These are phyloP conservation scores for Camellia sinensis DNA, from an alignment of 148 eudicot genomes.

Conservation along the genomic window DNA sequence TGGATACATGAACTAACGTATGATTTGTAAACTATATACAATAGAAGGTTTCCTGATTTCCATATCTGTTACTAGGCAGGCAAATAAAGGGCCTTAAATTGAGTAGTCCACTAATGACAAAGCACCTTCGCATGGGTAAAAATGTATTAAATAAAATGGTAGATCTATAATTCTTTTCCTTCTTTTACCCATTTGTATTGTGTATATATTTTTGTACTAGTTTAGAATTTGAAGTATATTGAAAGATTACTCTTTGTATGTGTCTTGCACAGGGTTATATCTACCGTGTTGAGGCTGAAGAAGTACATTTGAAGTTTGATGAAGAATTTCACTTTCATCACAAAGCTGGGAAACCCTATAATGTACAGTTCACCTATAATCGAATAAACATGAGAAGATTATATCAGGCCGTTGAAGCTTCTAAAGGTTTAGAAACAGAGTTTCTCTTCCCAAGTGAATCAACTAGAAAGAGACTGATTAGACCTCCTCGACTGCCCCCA, in stretches of 20 bases:
- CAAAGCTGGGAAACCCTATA: conserved; percentile 37
- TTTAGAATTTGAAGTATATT: not conserved
- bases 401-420: conserved; percentile 76
- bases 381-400: conserved; percentile 62
- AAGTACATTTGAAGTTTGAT: conserved; percentile 58
- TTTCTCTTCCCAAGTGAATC: conserved; percentile 58
- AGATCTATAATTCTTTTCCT: not conserved
- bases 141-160: not conserved
- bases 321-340: conserved; percentile 48
- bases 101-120: not conserved
- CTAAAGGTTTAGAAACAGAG: conserved; percentile 39
- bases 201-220: not conserved
- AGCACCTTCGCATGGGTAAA: not conserved
- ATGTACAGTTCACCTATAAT: conserved; percentile 70
- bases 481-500: conserved; percentile 35
- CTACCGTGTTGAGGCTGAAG: conserved; percentile 93
- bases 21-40: not conserved
- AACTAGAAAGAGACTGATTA: conserved; percentile 36
- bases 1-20: not conserved
- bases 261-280: conserved; percentile 63
- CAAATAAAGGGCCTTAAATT: not conserved
- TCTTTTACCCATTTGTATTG: not conserved
- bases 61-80: not conserved
- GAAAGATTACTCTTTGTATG: conserved; percentile 3
- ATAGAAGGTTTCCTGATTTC: not conserved